These are phyloP conservation scores for Fusarium mangiferae DNA, from an alignment of 2,329 filamentous ascomycete species.

Conservation along the genomic window DNA sequence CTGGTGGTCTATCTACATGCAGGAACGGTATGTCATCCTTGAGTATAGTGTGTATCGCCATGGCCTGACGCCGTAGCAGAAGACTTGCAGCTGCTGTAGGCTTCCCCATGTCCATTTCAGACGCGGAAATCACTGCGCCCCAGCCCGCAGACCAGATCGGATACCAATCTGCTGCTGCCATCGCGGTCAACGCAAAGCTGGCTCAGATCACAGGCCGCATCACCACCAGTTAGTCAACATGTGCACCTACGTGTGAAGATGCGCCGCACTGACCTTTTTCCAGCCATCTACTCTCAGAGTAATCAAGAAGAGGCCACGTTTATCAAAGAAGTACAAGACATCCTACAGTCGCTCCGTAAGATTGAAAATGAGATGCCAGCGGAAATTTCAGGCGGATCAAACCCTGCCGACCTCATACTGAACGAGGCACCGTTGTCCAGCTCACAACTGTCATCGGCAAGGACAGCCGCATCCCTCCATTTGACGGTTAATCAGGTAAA, in stretches of 20 bases:
- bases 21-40: slow-evolving; percentile 8
- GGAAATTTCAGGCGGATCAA: slow-evolving; percentile 11
- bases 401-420: not conserved
- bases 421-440: not conserved
- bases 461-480: slow-evolving; percentile 26
- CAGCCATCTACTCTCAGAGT: slow-evolving; percentile 29
- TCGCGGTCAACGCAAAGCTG: slow-evolving; percentile 15
- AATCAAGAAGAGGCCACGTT: slow-evolving; percentile 2
- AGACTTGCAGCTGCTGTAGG: slow-evolving; percentile 28
- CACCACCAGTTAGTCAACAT: slow-evolving; percentile 9
- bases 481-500: slow-evolving; percentile 21
- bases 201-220: slow-evolving; percentile 26
- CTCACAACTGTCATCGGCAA: not conserved
- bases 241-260: not conserved
- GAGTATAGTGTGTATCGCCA: too few relatives aligned
- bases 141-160: slow-evolving; percentile 16
- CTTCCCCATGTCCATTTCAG: slow-evolving; percentile 19
- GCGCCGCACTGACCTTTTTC: not conserved
- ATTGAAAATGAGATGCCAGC: slow-evolving; percentile 23
- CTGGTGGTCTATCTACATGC: slow-evolving; percentile 32
- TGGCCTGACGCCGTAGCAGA: slow-evolving; percentile 1
- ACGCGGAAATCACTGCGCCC: slow-evolving; percentile 16
- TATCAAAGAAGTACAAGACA: slow-evolving; percentile 26
- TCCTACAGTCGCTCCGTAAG: slow-evolving; percentile 23
- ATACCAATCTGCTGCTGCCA: slow-evolving; percentile 22